Conservation (phyloP, 805 yeast genomes). For the Maudiozyma barnettii region DNA sequence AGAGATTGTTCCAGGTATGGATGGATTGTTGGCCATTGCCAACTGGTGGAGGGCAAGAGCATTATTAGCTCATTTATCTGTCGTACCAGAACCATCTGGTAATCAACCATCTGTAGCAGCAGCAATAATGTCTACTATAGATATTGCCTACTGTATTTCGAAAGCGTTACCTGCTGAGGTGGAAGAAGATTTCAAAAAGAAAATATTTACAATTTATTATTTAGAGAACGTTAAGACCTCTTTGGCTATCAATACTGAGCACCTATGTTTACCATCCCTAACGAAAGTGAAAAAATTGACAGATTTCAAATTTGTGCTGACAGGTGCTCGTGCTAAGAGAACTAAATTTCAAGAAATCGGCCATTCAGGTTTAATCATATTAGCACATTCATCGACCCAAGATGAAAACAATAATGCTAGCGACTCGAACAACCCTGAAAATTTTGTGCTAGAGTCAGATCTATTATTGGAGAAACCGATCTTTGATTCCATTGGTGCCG, state of each 20-base stretch:
- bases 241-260: conserved; percentile 55
- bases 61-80: conserved; percentile 50
- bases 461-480: conserved; percentile 64
- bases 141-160: conserved; percentile 21
- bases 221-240: conserved; percentile 62
- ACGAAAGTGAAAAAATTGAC: conserved; percentile 49
- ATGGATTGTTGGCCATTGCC: conserved; percentile 38
- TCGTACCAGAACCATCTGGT: conserved; percentile 56
- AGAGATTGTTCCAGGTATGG: conserved; percentile 17
- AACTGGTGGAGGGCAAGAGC: conserved; percentile 75
- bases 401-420: conserved; percentile 10
- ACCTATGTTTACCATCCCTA: conserved; percentile 46
- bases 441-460: conserved; percentile 62
- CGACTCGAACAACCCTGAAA: conserved; percentile 38
- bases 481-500: conserved; percentile 51
- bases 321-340: conserved; percentile 83
- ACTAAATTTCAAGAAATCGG: conserved; percentile 71
- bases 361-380: conserved; percentile 63
- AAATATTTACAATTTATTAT: conserved; percentile 40
- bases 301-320: conserved; percentile 51
- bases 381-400: conserved; percentile 47
- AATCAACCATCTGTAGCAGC: conserved; percentile 31
- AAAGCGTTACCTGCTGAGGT: conserved; percentile 19
- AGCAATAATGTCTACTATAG: conserved; percentile 24
- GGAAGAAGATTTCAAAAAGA: conserved; percentile 24